A percentile compares a stretch with the other conserved stretches of the same genome.
These are phyloP conservation scores for Pseudoturritis turrita DNA, from an alignment of 345 rosid genomes.

Conservation along the genomic window DNA sequence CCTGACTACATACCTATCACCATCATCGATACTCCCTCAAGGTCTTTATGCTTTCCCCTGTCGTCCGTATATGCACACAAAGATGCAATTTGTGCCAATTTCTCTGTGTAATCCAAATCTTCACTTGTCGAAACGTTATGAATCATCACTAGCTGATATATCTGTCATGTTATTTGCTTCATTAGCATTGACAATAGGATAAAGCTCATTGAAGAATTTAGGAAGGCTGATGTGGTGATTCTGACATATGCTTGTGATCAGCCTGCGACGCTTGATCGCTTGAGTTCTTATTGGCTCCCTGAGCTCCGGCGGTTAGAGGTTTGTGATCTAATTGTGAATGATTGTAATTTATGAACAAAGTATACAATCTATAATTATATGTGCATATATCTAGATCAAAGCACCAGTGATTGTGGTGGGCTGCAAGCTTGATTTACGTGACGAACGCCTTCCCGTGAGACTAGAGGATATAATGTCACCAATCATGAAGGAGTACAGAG, in stretches of 20 bases:
- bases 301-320: constrained; percentile 77
- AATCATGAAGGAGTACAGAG: constrained; percentile 70
- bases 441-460: constrained; percentile 45
- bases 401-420: constrained; percentile 79
- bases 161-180: constrained; percentile 9
- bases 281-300: constrained; percentile 66
- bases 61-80: neutral
- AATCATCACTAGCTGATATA: neutral
- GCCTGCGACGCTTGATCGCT: constrained; percentile 53
- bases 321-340: neutral
- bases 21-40: constrained; percentile 75
- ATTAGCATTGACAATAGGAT: constrained; percentile 62
- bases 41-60: constrained; percentile 28
- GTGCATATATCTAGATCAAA: constrained; percentile 39
- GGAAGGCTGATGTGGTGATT: constrained; percentile 70
- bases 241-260: constrained; percentile 79
- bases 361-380: neutral
- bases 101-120: neutral
- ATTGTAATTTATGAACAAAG: neutral
- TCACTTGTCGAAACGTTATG: neutral
- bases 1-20: constrained; percentile 76
- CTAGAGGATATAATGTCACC: constrained; percentile 77
- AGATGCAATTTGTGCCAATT: neutral
- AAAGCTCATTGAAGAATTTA: constrained; percentile 70
- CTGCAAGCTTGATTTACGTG: constrained; percentile 81